phyloP scores from a whole-genome alignment of 2,329 filamentous ascomycete species.

The Saccharata proteae region DNA sequence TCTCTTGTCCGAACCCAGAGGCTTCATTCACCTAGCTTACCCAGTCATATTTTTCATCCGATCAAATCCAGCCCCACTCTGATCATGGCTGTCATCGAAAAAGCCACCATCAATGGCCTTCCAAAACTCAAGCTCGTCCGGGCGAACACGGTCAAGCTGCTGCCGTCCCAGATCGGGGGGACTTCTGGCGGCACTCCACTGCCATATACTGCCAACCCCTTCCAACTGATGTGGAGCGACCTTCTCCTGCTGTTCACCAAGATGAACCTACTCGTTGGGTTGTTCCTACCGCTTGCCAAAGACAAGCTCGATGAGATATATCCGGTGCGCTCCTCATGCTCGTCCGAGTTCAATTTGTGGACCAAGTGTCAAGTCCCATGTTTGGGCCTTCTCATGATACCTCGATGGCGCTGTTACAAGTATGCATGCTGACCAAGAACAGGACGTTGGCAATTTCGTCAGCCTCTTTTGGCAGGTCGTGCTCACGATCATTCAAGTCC shows the following conservation, averaged over 20 bases:
- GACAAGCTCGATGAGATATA: constrained; percentile 46
- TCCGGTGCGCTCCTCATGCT: constrained; percentile 37
- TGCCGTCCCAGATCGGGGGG: constrained; percentile 7
- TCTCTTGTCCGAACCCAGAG: too few relatives aligned
- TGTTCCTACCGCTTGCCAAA: constrained; percentile 12
- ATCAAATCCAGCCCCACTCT: too few relatives aligned
- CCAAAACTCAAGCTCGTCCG: too few relatives aligned
- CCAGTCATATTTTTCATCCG: too few relatives aligned
- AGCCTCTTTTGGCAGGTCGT: constrained; percentile 47
- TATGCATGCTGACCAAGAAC: too few relatives aligned
- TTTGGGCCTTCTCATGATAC: too few relatives aligned
- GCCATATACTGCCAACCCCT: constrained; percentile 16
- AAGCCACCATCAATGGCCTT: too few relatives aligned
- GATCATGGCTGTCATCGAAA: too few relatives aligned
- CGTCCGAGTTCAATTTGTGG: too few relatives aligned
- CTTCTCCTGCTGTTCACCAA: constrained; percentile 12
- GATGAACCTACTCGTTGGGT: constrained; percentile 10
- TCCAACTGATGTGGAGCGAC: constrained; percentile 14
- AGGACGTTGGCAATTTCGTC: constrained; percentile 47
- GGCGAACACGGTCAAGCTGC: constrained; percentile 9
- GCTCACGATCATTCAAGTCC: constrained; percentile 46
- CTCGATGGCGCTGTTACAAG: too few relatives aligned
- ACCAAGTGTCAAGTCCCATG: too few relatives aligned
- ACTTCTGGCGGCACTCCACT: constrained; percentile 9
- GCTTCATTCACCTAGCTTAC: too few relatives aligned